These are phyloP conservation scores for Pleurotus tuoliensis DNA, from an alignment of 768 basidiomycete species.

Conservation along the genomic window DNA sequence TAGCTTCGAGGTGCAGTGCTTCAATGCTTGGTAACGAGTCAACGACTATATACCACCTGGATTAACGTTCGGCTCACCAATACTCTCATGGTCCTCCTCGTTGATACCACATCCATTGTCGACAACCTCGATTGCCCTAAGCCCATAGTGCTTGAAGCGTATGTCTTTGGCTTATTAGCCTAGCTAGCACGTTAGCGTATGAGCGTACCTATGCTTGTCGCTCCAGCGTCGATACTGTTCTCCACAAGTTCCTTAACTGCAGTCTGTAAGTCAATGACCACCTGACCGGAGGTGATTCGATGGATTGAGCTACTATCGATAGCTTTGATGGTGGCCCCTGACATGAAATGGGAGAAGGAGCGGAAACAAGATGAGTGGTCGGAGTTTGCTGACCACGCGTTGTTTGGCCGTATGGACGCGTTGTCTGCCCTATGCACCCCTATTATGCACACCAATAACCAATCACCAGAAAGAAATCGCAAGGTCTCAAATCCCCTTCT, in stretches of 20 bases:
- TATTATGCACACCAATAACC: no score
- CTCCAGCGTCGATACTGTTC: slow-evolving; percentile 92
- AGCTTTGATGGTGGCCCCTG: slow-evolving; percentile 34
- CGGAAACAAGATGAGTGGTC: no score
- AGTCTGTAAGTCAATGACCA: slow-evolving; percentile 88
- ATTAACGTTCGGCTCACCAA: slow-evolving; percentile 50
- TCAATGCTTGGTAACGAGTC: slow-evolving; percentile 52
- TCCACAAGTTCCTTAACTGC: slow-evolving; percentile 96
- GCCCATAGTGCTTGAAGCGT: slow-evolving; percentile 83
- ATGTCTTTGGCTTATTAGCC: slow-evolving; percentile 54
- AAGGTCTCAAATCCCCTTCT: no score
- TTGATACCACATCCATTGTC: slow-evolving; percentile 92
- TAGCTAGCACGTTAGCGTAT: background rate
- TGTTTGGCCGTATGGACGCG: no score
- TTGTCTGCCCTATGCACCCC: no score
- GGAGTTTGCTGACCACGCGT: no score
- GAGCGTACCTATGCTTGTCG: slow-evolving; percentile 74
- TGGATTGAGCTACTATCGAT: slow-evolving; percentile 83
- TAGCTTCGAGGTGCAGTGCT: slow-evolving; percentile 94
- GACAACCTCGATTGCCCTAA: slow-evolving; percentile 78
- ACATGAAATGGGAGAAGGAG: background rate
- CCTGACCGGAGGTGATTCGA: slow-evolving; percentile 90
- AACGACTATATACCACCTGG: background rate
- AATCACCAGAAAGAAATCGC: no score
- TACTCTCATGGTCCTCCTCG: slow-evolving; percentile 66